Percentiles rank a stretch among this genome's conserved stretches.
Conservation (phyloP, 805 yeast species). For the Cyberlindnera mississippiensis region DNA sequence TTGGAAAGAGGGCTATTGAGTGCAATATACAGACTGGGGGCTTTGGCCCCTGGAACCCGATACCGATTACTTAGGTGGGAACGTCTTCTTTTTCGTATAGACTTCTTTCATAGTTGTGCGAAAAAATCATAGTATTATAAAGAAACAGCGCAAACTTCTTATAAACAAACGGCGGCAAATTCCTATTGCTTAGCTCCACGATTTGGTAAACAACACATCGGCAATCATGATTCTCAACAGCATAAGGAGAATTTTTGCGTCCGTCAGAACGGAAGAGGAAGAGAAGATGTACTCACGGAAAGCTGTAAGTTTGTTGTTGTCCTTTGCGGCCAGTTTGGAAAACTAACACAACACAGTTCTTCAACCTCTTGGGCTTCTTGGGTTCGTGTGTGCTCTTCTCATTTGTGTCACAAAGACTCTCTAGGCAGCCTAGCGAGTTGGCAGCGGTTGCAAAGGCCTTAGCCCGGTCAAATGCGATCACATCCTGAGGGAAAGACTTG, state of each 20-base stretch:
- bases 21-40: constrained; percentile 54
- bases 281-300: constrained; percentile 70
- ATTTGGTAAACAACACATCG: no score
- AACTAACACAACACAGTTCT: constrained; percentile 37
- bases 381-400: constrained; percentile 81
- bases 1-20: constrained; percentile 42
- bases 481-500: neutral
- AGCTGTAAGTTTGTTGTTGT: constrained; percentile 42
- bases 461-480: constrained; percentile 22
- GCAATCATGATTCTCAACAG: constrained; percentile 71
- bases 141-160: no score
- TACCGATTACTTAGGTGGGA: constrained; percentile 57
- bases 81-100: constrained; percentile 20
- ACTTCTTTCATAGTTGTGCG: neutral
- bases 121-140: no score
- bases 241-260: constrained; percentile 71
- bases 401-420: constrained; percentile 62
- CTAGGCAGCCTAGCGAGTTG: constrained; percentile 26
- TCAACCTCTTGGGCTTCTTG: constrained; percentile 72
- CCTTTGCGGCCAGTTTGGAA: no score
- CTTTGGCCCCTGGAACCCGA: constrained; percentile 42
- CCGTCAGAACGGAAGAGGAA: constrained; percentile 83
- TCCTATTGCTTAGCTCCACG: no score
- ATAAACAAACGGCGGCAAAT: no score
- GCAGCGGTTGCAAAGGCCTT: constrained; percentile 23